Conservation (phyloP, 2,329 filamentous ascomycete species). For the Catunica adiposa region DNA sequence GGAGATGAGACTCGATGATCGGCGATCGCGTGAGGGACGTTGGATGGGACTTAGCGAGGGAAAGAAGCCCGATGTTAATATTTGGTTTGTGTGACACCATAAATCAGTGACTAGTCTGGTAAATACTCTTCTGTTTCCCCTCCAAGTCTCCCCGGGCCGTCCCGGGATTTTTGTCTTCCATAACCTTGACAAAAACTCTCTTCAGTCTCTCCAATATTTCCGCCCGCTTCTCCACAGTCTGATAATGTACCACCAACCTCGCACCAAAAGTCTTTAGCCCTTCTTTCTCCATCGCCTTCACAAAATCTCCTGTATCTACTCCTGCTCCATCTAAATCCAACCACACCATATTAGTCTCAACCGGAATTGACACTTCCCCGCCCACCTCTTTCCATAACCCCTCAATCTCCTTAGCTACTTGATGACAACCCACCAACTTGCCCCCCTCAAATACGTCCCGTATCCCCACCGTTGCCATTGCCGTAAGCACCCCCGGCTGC, state of each 20-base stretch:
- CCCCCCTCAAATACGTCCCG: constrained; percentile 37
- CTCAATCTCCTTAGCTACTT: constrained; percentile 47
- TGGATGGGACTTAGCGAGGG: too few relatives aligned
- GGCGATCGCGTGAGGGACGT: too few relatives aligned
- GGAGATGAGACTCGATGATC: too few relatives aligned
- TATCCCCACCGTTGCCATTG: constrained; percentile 54
- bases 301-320: constrained; percentile 24
- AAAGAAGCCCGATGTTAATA: too few relatives aligned
- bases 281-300: constrained; percentile 24
- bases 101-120: too few relatives aligned
- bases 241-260: constrained; percentile 34
- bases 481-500: constrained; percentile 56
- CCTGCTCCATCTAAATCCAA: constrained; percentile 51
- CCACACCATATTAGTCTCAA: constrained; percentile 91
- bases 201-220: constrained; percentile 42
- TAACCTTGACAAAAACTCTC: constrained; percentile 32
- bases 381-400: constrained; percentile 54
- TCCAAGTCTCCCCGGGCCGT: too few relatives aligned
- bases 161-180: constrained; percentile 14
- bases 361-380: constrained; percentile 49
- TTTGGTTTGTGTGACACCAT: too few relatives aligned
- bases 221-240: constrained; percentile 45
- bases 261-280: constrained; percentile 27
- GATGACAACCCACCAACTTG: constrained; percentile 42
- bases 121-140: too few relatives aligned